Base-by-base conservation (phyloP, 2,329 filamentous ascomycete genomes). In the Ceratocystiopsis minuta region DNA sequence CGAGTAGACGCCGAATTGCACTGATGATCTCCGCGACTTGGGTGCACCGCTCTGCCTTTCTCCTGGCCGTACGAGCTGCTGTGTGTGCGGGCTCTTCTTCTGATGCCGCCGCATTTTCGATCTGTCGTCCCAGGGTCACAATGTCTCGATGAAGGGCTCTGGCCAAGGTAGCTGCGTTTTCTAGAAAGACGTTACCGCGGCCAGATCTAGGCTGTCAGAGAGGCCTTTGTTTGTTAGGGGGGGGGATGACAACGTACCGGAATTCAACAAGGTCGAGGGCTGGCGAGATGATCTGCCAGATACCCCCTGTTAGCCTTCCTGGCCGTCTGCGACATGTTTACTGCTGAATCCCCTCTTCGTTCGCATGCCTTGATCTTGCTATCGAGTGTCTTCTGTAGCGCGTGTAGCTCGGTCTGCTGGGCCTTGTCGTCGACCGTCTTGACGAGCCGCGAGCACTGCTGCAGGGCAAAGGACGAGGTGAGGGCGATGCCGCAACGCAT, bases 211-310 rank as follows among this genome's bases (percentile, higher is more conserved):
- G 14, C 24, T 12, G 31, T 20, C 17, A 37, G 15, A 40, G 24
- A 14, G 11, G 24, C 7, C 24, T 28, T 28, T 40, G 12, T 17
- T 7, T 4, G 20, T 13, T 15, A 16, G 7, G 7, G 7, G 2
- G 24, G 11, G 5, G 24, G 2, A 28, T 6, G 24, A 28, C 24
- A 28, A 10, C 24, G 24, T 28, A 28, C 78, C 90, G 90, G 52
- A 95, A 70, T 57, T 94, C 84, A 52, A 94, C 85, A 66, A 94
- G 77, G 55, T 94, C 85, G 53, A 93, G 88, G 11, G 85, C 82
- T 1, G 87, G 87, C 12, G 85, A 86, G 37, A 95, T 78, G 49
- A 94, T 84, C 76, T 84, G 17, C 16, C 14, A 28, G 6, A 28
- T 6, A 28, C 20, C 20, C 20, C 20, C 7, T 10, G 24, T 28